Base-by-base conservation (phyloP, 2,329 filamentous ascomycete genomes). In the Diaporthe citri region DNA sequence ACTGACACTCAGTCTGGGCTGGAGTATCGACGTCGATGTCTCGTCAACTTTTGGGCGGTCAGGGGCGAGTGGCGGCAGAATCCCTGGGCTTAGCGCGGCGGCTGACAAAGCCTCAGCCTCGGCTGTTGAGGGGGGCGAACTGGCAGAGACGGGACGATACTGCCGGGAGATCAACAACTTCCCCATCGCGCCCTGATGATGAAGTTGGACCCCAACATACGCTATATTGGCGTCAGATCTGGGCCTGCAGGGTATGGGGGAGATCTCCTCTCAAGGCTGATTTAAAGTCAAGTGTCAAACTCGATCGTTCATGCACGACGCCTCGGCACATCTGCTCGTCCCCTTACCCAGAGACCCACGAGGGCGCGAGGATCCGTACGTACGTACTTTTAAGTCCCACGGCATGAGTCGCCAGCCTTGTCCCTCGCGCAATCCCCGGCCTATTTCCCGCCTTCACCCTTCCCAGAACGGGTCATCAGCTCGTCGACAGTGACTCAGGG, bases 291-390 rank as follows among this genome's bases (percentile, higher is more conserved):
- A 55, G 25, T 64, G 71, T 72, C 71, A 72, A 72, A 55, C 46
- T 60, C 31, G 71, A 72, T 64, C 56, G 48, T 64, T 46, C 57
- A 72, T 64, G 71, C 71, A 72, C 39, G 71, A 55, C 59, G 60
- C 57, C 71, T 60, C 57, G 71, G 71, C 71, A 43, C 25, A 41
- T 64, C 55, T 64, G 57, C 20, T 52, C 71, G 34, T 72, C 75
- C 72, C 75, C 73, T 72, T 76, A 76, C 75, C 75, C 75, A 76
- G 66, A 66, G 73, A 60, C 73, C 75, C 75, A 76, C 75, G 75
- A 75, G 34, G 59, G 67, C 34, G 51, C 51, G 73, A 75, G 51
- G 69, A 52, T 72, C 73, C 69, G 71, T 71, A 51, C 74, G 43
- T 59, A 69, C 60, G 60, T 69, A 71, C 62, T 75, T 70, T 66